A percentile compares a stretch with the other conserved stretches of the same genome.
These are phyloP conservation scores for Pancytospora epiphaga DNA, from an alignment of 371 early-diverging fungal species.

Conservation along the genomic window DNA sequence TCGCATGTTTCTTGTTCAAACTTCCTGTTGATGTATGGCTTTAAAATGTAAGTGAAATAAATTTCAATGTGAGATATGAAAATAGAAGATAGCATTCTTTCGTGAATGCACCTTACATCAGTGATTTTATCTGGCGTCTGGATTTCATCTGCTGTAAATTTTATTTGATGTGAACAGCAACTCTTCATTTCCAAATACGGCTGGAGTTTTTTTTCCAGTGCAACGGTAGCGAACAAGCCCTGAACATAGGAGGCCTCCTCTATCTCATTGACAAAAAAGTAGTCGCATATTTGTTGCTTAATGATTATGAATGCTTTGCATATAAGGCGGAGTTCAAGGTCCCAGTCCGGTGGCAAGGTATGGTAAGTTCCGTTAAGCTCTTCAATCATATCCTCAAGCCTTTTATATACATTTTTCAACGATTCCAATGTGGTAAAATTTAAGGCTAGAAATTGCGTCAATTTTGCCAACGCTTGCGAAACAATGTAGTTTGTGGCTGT, in stretches of 20 bases:
- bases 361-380: constrained; percentile 16
- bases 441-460: constrained; percentile 7
- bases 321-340: constrained; percentile 6
- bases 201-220: constrained; percentile 30
- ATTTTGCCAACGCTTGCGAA: constrained; percentile 17
- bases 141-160: background rate
- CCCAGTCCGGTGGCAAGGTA: constrained; percentile 46
- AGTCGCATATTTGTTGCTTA: constrained; percentile 47
- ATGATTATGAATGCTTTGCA: constrained; percentile 13
- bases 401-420: constrained; percentile 14
- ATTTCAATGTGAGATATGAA: constrained; percentile 33
- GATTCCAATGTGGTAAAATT: constrained; percentile 27
- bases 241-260: constrained; percentile 13
- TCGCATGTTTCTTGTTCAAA: constrained; percentile 27
- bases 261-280: constrained; percentile 29
- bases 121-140: background rate
- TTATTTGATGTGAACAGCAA: constrained; percentile 16
- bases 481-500: constrained; percentile 4
- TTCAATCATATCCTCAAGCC: constrained; percentile 25
- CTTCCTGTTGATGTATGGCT: background rate
- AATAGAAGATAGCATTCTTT: constrained; percentile 35
- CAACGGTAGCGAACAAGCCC: constrained; percentile 4
- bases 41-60: constrained; percentile 25
- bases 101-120: constrained; percentile 18
- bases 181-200: constrained; percentile 3